Evolutionary conservation across 192 early-diverging fungal species (phyloP).

Genomic region (Entomortierella parvispora): DNA sequence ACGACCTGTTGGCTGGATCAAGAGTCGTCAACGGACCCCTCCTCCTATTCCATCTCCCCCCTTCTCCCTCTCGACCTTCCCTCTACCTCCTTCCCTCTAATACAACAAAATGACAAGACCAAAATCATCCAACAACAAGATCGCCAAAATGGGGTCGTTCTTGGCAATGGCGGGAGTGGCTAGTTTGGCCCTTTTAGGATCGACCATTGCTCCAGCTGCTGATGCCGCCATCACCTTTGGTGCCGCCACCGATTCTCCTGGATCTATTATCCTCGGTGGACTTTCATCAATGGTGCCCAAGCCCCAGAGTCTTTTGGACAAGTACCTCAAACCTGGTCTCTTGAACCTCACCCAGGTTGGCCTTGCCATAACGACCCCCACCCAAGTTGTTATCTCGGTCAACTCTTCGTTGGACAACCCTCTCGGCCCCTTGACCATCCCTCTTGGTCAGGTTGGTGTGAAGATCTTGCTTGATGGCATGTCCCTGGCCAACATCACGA

Average conservation of each 20-base stretch:
- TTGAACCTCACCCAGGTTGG: conserved; percentile 33
- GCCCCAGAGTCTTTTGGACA: conserved; percentile 34
- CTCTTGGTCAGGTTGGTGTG: conserved; percentile 24
- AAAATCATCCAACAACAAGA: conserved; percentile 10
- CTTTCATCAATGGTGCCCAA: conserved; percentile 43
- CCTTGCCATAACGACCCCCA: conserved; percentile 18
- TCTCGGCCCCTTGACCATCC: conserved; percentile 13
- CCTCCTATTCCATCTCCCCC: conserved; percentile 6
- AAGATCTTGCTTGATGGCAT: conserved; percentile 22
- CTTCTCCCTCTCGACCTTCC: neutral
- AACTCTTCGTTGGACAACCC: conserved; percentile 38
- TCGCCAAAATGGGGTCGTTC: conserved; percentile 22
- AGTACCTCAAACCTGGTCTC: conserved; percentile 46
- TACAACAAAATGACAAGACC: conserved; percentile 9
- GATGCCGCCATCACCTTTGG: conserved; percentile 43
- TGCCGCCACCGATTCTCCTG: conserved; percentile 23
- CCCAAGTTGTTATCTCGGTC: conserved; percentile 22
- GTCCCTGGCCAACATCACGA: conserved; percentile 38
- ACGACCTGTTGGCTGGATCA: conserved; percentile 31
- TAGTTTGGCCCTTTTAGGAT: conserved; percentile 27
- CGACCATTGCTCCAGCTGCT: conserved; percentile 29
- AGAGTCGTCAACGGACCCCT: conserved; percentile 23
- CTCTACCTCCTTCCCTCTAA: neutral
- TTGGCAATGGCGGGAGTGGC: conserved; percentile 37
- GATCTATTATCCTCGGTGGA: conserved; percentile 31